Percentiles rank a stretch among this genome's conserved stretches.
phyloP scores from a whole-genome alignment of 495 filamentous ascomycete species.

The Hypomontagnella submonticulosa region DNA sequence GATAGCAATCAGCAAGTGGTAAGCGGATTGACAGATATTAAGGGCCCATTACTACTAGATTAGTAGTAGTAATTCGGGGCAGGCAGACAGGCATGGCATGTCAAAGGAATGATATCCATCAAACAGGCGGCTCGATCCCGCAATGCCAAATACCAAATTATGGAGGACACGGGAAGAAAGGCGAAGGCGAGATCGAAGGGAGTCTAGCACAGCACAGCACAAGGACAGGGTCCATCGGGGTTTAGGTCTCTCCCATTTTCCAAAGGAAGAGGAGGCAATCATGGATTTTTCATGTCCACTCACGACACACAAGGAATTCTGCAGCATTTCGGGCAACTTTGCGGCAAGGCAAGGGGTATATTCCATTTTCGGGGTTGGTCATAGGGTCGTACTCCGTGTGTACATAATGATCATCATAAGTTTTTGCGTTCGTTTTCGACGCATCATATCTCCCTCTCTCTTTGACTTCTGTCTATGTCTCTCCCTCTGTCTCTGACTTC shows the following conservation, averaged over 20 bases:
- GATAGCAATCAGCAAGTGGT: too few relatives aligned
- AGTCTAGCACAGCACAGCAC: conserved; percentile 1
- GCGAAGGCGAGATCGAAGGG: neutral
- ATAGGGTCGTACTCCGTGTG: conserved; percentile 38
- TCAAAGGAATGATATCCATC: conserved; percentile 3
- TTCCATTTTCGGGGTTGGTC: conserved; percentile 32
- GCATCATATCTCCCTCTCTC: neutral
- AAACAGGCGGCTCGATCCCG: conserved; percentile 4
- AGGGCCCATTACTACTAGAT: neutral
- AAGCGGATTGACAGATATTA: too few relatives aligned
- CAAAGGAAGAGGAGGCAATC: neutral
- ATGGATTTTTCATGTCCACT: conserved; percentile 28
- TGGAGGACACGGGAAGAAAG: neutral
- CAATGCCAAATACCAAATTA: neutral
- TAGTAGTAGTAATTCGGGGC: conserved; percentile 23
- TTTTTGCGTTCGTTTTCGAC: conserved; percentile 3
- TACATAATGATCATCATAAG: conserved; percentile 43
- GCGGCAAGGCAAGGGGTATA: conserved; percentile 43
- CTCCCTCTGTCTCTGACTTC: neutral
- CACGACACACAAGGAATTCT: conserved; percentile 25
- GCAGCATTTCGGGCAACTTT: conserved; percentile 38
- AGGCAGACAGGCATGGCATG: conserved; percentile 1
- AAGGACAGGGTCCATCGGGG: conserved; percentile 1
- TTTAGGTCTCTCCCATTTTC: conserved; percentile 4
- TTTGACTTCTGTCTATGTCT: neutral